Evolutionary conservation across 1,139 yeast species (phyloP).

Genomic region (Scheffersomyces quercinus): DNA sequence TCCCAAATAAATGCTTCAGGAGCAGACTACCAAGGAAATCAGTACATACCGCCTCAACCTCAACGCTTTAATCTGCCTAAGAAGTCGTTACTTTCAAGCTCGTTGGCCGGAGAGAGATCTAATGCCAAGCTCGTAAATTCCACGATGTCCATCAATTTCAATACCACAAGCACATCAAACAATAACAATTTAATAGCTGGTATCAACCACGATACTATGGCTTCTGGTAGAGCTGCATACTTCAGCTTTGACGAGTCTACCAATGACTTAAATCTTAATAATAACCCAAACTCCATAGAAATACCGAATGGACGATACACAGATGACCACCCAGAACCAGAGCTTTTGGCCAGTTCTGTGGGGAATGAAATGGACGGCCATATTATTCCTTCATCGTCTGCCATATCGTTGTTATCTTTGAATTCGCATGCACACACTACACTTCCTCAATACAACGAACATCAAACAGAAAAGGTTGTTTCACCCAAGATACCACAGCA

Average conservation of each 20-base stretch:
- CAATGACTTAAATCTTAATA: neutral
- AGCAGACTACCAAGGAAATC: neutral
- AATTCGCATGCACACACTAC: constrained; percentile 20
- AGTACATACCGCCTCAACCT: neutral
- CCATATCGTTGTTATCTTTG: constrained; percentile 53
- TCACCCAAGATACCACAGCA: constrained; percentile 3
- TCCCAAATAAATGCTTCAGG: neutral
- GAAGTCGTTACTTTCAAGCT: constrained; percentile 27
- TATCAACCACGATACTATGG: neutral
- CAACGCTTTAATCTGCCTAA: constrained; percentile 8
- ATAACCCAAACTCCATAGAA: neutral
- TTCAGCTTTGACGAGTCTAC: constrained; percentile 7
- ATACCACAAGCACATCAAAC: neutral
- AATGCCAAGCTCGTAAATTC: neutral
- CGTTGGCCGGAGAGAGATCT: constrained; percentile 23
- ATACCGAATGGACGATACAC: constrained; percentile 9
- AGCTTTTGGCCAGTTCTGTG: constrained; percentile 53
- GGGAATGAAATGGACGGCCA: constrained; percentile 52
- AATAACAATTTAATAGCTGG: neutral
- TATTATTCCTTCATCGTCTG: constrained; percentile 55
- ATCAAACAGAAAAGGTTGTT: constrained; percentile 1
- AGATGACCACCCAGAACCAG: constrained; percentile 55
- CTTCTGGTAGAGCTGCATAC: constrained; percentile 1
- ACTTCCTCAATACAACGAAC: constrained; percentile 1
- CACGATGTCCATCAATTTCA: neutral